Evolutionary conservation across 257 asterid species (phyloP).

Genomic region (Striga asiatica): DNA sequence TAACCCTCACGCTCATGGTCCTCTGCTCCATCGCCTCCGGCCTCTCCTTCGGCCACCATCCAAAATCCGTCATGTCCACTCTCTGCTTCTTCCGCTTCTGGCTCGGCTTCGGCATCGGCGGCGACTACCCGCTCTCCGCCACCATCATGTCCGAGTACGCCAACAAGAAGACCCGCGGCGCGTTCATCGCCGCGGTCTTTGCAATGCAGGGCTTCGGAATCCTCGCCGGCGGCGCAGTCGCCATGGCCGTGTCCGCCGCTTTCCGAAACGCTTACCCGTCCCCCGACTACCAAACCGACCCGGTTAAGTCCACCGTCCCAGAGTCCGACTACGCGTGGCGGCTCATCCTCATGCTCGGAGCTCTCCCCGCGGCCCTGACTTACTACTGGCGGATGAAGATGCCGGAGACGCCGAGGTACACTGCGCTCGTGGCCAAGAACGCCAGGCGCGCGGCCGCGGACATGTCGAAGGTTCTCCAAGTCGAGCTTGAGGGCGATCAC

Average conservation of each 20-base stretch:
- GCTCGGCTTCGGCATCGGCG: slow-evolving; percentile 69
- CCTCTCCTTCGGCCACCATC: slow-evolving; percentile 33
- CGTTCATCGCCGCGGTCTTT: too few relatives aligned
- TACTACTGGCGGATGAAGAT: slow-evolving; percentile 62
- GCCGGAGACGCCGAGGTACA: slow-evolving; percentile 62
- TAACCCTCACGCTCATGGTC: slow-evolving; percentile 51
- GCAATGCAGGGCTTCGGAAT: slow-evolving; percentile 71
- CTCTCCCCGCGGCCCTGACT: slow-evolving; percentile 40
- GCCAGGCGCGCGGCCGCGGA: slow-evolving; percentile 37
- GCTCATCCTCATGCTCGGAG: slow-evolving; percentile 43
- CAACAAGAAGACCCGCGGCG: too few relatives aligned
- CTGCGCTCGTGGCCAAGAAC: slow-evolving; percentile 40
- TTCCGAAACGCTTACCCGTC: slow-evolving; percentile 31
- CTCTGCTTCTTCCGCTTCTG: slow-evolving; percentile 68
- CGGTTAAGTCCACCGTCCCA: slow-evolving; percentile 29
- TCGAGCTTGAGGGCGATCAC: slow-evolving; percentile 26
- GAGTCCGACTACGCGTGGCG: slow-evolving; percentile 60
- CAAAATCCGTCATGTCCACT: slow-evolving; percentile 46
- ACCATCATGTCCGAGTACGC: too few relatives aligned
- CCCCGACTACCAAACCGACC: slow-evolving; percentile 17
- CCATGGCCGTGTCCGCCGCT: slow-evolving; percentile 26
- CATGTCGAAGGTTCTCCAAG: slow-evolving; percentile 44
- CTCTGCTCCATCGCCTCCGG: slow-evolving; percentile 45
- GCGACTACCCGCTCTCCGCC: too few relatives aligned
- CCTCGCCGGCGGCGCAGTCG: slow-evolving; percentile 39